These are phyloP conservation scores for Cyclotella sp. DNA, from an alignment of 108 stramenopile genomes.

Conservation along the genomic window DNA sequence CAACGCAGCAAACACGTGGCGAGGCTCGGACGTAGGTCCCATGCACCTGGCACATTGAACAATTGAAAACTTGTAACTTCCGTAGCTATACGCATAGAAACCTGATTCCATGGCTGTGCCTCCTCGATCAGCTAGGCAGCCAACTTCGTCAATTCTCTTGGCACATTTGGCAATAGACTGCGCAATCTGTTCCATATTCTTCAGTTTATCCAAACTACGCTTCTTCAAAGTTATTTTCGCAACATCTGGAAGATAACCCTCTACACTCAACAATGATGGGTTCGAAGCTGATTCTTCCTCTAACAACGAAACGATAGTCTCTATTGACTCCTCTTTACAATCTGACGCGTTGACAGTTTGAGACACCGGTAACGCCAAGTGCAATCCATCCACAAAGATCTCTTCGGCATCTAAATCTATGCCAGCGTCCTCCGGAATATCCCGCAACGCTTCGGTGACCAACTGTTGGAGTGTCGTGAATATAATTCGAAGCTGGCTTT, in stretches of 20 bases:
- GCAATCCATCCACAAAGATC: conserved; percentile 44
- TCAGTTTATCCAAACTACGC: conserved; percentile 71
- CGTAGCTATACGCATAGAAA: conserved; percentile 77
- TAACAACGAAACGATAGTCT: conserved; percentile 81
- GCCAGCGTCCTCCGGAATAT: conserved; percentile 45
- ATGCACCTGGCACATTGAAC: conserved; percentile 66
- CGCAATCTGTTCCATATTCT: conserved; percentile 61
- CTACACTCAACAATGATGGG: conserved; percentile 62
- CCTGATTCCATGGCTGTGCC: conserved; percentile 59
- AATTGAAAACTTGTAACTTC: conserved; percentile 77
- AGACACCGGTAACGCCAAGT: conserved; percentile 67
- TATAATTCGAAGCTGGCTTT: conserved; percentile 66
- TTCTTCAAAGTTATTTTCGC: conserved; percentile 75
- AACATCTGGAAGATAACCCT: conserved; percentile 72
- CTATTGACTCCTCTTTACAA: conserved; percentile 87
- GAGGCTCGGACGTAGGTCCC: conserved; percentile 75
- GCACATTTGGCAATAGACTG: conserved; percentile 62
- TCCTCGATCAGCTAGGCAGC: conserved; percentile 21
- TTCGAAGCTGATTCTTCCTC: conserved; percentile 60
- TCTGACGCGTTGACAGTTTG: conserved; percentile 59
- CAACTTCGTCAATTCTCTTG: conserved; percentile 42
- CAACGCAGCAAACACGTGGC: conserved; percentile 88
- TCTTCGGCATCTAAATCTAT: conserved; percentile 24
- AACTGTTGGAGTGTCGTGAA: conserved; percentile 50
- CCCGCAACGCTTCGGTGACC: conserved; percentile 46